phyloP scores from a whole-genome alignment of 2,329 filamentous ascomycete genomes.

The Colletotrichum orchidophilum region DNA sequence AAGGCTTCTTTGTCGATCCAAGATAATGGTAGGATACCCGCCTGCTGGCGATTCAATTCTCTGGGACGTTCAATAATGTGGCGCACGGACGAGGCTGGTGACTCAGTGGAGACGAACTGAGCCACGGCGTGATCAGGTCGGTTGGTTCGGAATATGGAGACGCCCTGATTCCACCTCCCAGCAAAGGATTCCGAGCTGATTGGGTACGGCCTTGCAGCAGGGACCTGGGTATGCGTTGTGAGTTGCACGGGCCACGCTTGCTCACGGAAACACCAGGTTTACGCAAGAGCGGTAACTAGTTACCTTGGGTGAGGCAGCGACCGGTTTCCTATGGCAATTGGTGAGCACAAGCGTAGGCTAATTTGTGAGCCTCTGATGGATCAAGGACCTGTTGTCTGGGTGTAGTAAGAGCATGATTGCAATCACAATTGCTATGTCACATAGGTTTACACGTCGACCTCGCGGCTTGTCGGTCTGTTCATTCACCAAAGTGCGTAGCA shows the following conservation, averaged over 20 bases:
- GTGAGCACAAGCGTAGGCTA: not conserved
- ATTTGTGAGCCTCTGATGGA: not conserved
- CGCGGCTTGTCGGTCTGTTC: not conserved
- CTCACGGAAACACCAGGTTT: not conserved
- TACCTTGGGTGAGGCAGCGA: not conserved
- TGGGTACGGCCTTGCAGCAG: not conserved
- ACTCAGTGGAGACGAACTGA: not conserved
- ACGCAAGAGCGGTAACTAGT: not conserved
- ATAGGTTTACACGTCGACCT: not conserved
- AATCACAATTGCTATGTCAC: not conserved
- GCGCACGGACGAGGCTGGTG: conserved; percentile 17
- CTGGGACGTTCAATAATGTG: conserved; percentile 14
- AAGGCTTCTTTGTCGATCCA: not conserved
- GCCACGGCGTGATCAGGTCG: not conserved
- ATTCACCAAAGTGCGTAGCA: not conserved
- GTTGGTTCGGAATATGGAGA: not conserved
- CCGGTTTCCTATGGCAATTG: not conserved
- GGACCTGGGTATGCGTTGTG: not conserved
- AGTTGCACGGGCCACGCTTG: not conserved
- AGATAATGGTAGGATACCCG: not conserved
- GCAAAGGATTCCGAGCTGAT: not conserved
- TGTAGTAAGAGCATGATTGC: not conserved
- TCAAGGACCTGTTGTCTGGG: not conserved
- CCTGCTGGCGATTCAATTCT: conserved; percentile 17
- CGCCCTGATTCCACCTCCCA: not conserved